Conservation (phyloP, 768 basidiomycete genomes). For the Inosperma sp. region DNA sequence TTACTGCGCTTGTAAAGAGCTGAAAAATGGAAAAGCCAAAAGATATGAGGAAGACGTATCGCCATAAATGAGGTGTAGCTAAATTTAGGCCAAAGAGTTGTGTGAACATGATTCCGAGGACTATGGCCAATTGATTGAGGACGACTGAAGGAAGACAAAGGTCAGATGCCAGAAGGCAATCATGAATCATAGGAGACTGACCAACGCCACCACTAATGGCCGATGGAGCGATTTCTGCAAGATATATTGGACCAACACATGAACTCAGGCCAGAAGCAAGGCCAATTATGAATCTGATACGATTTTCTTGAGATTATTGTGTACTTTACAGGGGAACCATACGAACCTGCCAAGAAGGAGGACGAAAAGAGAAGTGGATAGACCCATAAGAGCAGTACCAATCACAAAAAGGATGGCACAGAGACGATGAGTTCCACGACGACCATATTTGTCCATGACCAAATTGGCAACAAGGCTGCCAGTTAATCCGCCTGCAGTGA, state of each 20-base stretch:
- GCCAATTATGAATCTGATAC: conserved; percentile 59
- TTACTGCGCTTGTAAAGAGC: conserved; percentile 45
- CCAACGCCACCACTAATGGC: conserved; percentile 73
- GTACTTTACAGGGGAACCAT: background rate
- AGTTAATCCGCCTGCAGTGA: conserved; percentile 81
- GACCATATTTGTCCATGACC: conserved; percentile 66
- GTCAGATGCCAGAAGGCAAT: background rate
- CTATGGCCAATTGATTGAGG: conserved; percentile 77
- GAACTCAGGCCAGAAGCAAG: conserved; percentile 67
- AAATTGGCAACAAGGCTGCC: conserved; percentile 69
- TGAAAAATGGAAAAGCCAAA: conserved; percentile 52
- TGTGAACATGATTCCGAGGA: conserved; percentile 82
- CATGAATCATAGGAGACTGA: conserved; percentile 28
- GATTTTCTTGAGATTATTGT: conserved; percentile 3
- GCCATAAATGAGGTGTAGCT: conserved; percentile 69
- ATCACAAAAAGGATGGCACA: conserved; percentile 52
- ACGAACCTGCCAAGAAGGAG: conserved; percentile 65
- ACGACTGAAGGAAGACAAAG: conserved; percentile 45
- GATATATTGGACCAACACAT: conserved; percentile 77
- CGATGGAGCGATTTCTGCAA: conserved; percentile 80
- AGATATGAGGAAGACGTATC: conserved; percentile 64
- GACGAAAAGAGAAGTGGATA: conserved; percentile 51
- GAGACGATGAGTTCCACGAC: conserved; percentile 59
- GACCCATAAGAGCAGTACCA: conserved; percentile 63
- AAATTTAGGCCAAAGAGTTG: conserved; percentile 71